phyloP scores from a whole-genome alignment of 805 yeast species.

The Lipomyces spencermartinsiae region DNA sequence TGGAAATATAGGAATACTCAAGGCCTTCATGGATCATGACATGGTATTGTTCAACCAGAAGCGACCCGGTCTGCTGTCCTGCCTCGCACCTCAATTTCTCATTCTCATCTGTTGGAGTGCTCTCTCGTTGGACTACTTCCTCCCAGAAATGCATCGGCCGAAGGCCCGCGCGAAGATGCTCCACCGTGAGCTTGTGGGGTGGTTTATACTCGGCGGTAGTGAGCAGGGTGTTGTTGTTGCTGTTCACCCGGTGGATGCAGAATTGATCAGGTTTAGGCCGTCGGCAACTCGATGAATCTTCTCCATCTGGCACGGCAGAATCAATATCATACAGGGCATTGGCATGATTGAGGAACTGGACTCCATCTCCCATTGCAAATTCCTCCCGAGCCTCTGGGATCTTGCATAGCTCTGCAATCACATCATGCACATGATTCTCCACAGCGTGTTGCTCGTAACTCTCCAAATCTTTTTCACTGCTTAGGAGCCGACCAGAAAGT shows the following conservation, averaged over 20 bases:
- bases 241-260: constrained; percentile 4
- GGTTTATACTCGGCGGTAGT: constrained; percentile 2
- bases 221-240: not conserved
- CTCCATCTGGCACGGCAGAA: not conserved
- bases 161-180: not conserved
- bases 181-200: not conserved
- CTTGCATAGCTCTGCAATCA: constrained; percentile 1
- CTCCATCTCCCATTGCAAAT: not conserved
- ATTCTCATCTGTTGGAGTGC: not conserved
- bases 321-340: not conserved
- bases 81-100: not conserved
- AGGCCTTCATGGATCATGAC: not conserved
- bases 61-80: not conserved
- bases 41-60: not conserved
- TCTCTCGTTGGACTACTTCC: not conserved
- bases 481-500: not conserved
- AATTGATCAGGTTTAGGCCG: not conserved
- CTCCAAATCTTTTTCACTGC: not conserved
- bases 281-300: not conserved
- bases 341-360: not conserved
- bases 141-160: constrained; percentile 2
- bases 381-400: not conserved
- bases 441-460: not conserved
- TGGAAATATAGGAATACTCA: constrained; percentile 7
- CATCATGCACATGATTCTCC: not conserved